Percentiles rank a stretch among this genome's conserved stretches.
Conservation (phyloP, 2,329 filamentous ascomycete species). For the Fusarium humuli region DNA sequence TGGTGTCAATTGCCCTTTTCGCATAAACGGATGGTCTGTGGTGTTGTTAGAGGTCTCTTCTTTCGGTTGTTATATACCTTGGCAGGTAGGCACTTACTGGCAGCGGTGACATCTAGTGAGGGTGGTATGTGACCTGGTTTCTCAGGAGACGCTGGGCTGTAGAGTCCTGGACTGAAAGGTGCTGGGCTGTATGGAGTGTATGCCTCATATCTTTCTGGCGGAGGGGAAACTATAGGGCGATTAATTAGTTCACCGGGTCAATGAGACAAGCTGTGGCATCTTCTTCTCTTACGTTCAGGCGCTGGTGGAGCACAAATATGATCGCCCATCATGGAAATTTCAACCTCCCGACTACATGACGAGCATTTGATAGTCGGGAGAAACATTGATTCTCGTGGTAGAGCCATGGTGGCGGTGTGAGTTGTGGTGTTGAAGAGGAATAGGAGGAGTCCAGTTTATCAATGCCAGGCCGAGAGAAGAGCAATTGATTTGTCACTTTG, state of each 20-base stretch:
- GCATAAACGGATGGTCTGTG: slow-evolving; percentile 66
- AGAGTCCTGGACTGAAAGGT: slow-evolving; percentile 18
- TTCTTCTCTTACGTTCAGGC: slow-evolving; percentile 59
- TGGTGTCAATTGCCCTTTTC: slow-evolving; percentile 71
- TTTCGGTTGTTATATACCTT: slow-evolving; percentile 1
- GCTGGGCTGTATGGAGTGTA: slow-evolving; percentile 44
- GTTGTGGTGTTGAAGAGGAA: slow-evolving; percentile 1
- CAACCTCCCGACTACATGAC: slow-evolving; percentile 79
- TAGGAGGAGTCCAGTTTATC: slow-evolving; percentile 1
- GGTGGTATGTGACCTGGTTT: slow-evolving; percentile 59
- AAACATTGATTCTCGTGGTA: slow-evolving; percentile 73
- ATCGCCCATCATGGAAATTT: slow-evolving; percentile 87
- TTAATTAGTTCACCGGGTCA: slow-evolving; percentile 16
- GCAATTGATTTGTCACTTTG: slow-evolving; percentile 16
- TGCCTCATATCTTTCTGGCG: slow-evolving; percentile 49
- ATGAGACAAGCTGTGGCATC: slow-evolving; percentile 4
- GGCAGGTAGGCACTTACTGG: slow-evolving; percentile 57
- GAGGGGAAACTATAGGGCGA: slow-evolving; percentile 53
- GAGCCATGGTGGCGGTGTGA: slow-evolving; percentile 56
- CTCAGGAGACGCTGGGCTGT: slow-evolving; percentile 39
- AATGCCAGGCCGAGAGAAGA: slow-evolving; percentile 7
- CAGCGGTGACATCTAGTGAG: slow-evolving; percentile 63
- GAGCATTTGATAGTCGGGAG: slow-evolving; percentile 91
- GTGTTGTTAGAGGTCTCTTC: slow-evolving; percentile 43
- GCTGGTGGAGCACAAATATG: slow-evolving; percentile 74